Percentiles rank a stretch among this genome's conserved stretches.
phyloP scores from a whole-genome alignment of 768 basidiomycete species.

The Boletus coccyginus region DNA sequence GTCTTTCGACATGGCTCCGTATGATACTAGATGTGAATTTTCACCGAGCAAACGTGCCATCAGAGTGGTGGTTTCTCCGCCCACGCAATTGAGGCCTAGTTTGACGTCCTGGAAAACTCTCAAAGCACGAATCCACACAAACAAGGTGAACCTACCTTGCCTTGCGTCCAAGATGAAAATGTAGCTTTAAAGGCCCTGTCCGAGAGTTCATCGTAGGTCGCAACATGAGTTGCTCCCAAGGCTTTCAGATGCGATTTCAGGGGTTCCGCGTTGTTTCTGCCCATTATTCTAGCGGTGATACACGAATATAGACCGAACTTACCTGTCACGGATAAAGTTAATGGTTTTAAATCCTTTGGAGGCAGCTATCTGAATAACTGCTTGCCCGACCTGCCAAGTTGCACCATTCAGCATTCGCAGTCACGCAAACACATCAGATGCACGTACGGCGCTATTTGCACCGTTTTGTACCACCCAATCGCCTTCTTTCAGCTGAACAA shows the following conservation, averaged over 20 bases:
- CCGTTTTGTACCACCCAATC: conserved; percentile 89
- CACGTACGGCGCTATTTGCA: conserved; percentile 73
- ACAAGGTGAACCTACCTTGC: conserved; percentile 42
- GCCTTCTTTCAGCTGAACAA: conserved; percentile 57
- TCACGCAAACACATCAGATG: not conserved
- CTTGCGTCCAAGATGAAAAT: conserved; percentile 62
- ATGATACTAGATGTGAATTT: conserved; percentile 76
- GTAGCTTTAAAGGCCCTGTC: conserved; percentile 53
- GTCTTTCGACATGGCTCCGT: conserved; percentile 88
- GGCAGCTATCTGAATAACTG: conserved; percentile 83
- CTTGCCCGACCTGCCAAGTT: conserved; percentile 65
- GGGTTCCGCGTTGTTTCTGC: conserved; percentile 51
- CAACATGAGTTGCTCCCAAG: conserved; percentile 74
- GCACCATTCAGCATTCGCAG: not conserved
- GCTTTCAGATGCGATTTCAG: conserved; percentile 49
- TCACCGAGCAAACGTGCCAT: conserved; percentile 69
- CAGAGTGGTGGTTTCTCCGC: conserved; percentile 63
- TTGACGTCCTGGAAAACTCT: conserved; percentile 34
- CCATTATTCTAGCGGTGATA: not conserved
- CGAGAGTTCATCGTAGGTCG: conserved; percentile 72
- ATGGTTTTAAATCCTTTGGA: conserved; percentile 69
- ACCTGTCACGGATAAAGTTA: conserved; percentile 79
- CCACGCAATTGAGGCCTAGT: conserved; percentile 55
- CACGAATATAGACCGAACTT: not conserved
- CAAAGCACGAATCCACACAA: conserved; percentile 6